Evolutionary conservation across 495 filamentous ascomycete species (phyloP), one percentile per base, ranked within the genome.

Genomic region (Penicillium lividum): DNA sequence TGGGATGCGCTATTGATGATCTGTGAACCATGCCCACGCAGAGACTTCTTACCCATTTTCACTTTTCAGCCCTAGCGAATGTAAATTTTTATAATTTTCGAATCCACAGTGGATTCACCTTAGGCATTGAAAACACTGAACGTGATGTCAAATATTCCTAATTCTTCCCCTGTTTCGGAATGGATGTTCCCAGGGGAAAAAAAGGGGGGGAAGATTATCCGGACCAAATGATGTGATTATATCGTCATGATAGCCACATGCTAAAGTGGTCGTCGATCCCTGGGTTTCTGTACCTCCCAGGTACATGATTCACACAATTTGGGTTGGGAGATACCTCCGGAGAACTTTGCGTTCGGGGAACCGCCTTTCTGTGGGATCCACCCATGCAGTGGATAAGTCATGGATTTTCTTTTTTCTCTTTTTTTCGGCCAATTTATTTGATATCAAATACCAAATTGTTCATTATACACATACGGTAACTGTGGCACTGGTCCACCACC

Each of bases 1-100:
- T 56, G 62, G 65, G 29, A 31, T 59, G 53, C 59, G 47, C 65
- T 65, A 68, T 67, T 60, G 59, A 54, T 44, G 49, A 31, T 52
- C 33, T 36, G 22, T 22, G 33, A 36, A 9, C 33, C 9, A 36
- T 11, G 33, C 33, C 49, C 53, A 50, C 6, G 29, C 46, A 43
- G 43, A 43, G 40, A 43, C 11, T 43, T 43, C 40, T 46, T n/a
- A 22, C 18, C 43, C 43, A 46, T 13, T 48, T 36, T 11, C 33
- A 36, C 33, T 22, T 22, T 22, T 49, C 46, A 49, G 46, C 46
- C 46, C 28, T 49, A 40, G n/a, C 13, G 8, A 9, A 38, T 7
- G 34, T 38, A 38, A 38, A 10, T 38, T 15, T 10, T 10, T 13
- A 33, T 33, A 33, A 33, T 7, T 9, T 33, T 5, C 7, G 2